phyloP scores from a whole-genome alignment of 2,329 filamentous ascomycete genomes.

The Colletotrichum sp. region DNA sequence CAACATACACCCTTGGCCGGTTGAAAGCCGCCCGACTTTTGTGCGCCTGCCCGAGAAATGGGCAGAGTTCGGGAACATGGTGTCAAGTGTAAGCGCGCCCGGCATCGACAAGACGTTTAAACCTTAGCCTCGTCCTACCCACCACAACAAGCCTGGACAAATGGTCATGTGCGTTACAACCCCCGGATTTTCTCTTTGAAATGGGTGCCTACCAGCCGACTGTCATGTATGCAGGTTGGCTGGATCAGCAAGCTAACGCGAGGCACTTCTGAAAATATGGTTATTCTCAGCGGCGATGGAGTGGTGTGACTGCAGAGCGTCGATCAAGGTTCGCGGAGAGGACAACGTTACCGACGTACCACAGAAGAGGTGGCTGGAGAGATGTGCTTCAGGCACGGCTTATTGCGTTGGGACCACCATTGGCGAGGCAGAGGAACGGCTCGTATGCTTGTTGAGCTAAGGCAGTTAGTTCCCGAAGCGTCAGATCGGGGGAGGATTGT shows the following conservation, averaged over 20 bases:
- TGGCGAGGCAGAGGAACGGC: background rate
- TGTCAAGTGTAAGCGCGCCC: background rate
- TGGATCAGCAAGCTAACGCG: background rate
- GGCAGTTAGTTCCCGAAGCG: background rate
- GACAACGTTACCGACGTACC: conserved; percentile 2
- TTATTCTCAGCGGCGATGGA: background rate
- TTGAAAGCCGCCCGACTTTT: background rate
- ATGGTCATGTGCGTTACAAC: background rate
- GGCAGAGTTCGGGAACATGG: background rate
- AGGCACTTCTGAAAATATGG: background rate
- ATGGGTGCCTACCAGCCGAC: background rate
- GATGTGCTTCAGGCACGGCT: background rate
- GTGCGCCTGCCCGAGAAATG: background rate
- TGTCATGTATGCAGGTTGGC: background rate
- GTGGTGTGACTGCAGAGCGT: background rate
- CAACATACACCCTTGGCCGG: background rate
- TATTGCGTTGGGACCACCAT: background rate
- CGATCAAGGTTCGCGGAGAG: background rate
- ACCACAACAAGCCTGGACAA: background rate
- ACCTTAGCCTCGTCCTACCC: conserved; percentile 1
- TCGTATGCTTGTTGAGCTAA: background rate
- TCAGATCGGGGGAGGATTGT: conserved; percentile 1
- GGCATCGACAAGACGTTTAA: background rate
- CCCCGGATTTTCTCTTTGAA: background rate
- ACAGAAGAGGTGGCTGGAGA: background rate